These are phyloP conservation scores for Bacterosira constricta DNA, from an alignment of 108 stramenopile species.

Conservation along the genomic window DNA sequence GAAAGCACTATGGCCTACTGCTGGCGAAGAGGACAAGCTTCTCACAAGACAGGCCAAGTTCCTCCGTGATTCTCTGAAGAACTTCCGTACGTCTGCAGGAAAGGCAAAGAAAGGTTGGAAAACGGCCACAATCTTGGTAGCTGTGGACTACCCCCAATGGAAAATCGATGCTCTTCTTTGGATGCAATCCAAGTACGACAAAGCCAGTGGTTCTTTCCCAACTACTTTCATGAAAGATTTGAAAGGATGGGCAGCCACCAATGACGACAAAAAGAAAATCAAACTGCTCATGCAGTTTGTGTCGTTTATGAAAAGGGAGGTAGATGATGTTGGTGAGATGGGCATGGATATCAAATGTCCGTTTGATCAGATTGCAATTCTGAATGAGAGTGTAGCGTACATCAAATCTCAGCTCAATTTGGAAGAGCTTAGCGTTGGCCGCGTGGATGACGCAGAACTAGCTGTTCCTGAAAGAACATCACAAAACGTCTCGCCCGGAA, in stretches of 20 bases:
- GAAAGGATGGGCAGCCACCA: conserved; percentile 73
- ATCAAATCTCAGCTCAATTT: conserved; percentile 74
- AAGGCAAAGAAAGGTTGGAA: conserved; percentile 84
- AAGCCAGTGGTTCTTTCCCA: conserved; percentile 45
- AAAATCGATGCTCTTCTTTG: conserved; percentile 80
- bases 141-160: conserved; percentile 87
- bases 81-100: conserved; percentile 73
- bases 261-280: conserved; percentile 86
- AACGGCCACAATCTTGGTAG: conserved; percentile 72
- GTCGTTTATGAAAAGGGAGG: conserved; percentile 90
- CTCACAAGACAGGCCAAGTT: conserved; percentile 85
- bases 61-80: conserved; percentile 73
- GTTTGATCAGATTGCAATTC: conserved; percentile 81
- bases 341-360: conserved; percentile 87
- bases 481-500: conserved; percentile 77
- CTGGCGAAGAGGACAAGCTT: conserved; percentile 82
- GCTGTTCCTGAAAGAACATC: conserved; percentile 57
- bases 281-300: conserved; percentile 95
- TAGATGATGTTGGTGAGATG: conserved; percentile 79
- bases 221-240: conserved; percentile 74
- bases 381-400: conserved; percentile 69
- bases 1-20: conserved; percentile 87
- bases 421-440: conserved; percentile 57
- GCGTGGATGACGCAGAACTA: conserved; percentile 52
- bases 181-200: conserved; percentile 79